Evolutionary conservation across 192 early-diverging fungal species (phyloP), one percentile per base, ranked within the genome.

Genomic region (Coemansia sp.): DNA sequence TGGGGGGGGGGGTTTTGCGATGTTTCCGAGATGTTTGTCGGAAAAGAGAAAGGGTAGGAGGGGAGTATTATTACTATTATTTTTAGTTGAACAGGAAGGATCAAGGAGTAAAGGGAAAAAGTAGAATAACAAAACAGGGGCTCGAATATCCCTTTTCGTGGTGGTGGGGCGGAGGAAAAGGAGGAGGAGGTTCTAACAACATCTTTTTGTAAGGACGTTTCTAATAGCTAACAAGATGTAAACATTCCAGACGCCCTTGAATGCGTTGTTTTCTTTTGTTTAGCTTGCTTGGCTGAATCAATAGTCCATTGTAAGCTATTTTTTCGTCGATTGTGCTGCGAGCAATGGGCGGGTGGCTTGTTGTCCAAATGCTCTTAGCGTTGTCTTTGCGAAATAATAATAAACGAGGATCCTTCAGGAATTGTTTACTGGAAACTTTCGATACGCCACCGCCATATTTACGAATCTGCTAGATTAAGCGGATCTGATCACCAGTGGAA

Each of bases 221-320:
- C 23, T 53, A 26, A 53, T 53, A 26, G 51, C 51, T 14, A 53
- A 3, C 51, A 53, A 53, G 51, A 53, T 53, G 51, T 53, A 53
- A 53, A 53, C 51, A 53, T 53, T 53, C 24, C 20, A 53, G 39
- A 10, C 20, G 6, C 23, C 7, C 2, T 26, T 53, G 23, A 53
- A 53, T 53, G 24, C 21, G 49, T 24, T 52, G 6, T 26, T 18
- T 53, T 26, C n/a, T 20, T 7, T 49, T 49, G 48, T 49, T 49
- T 20, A 9, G 14, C 48, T 10, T 49, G 20, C 16, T 21, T 12
- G 2, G 21, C 23, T 53, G 51, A 53, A 53, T 53, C 51, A 53
- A 53, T 53, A 24, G 21, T 46, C 14, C 44, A 46, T 46, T 46
- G 44, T 46, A 46, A 46, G 5, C 44, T 45, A 39, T n/a, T n/a